Conservation (phyloP, 768 basidiomycete genomes). For the Mrakia gelida region DNA sequence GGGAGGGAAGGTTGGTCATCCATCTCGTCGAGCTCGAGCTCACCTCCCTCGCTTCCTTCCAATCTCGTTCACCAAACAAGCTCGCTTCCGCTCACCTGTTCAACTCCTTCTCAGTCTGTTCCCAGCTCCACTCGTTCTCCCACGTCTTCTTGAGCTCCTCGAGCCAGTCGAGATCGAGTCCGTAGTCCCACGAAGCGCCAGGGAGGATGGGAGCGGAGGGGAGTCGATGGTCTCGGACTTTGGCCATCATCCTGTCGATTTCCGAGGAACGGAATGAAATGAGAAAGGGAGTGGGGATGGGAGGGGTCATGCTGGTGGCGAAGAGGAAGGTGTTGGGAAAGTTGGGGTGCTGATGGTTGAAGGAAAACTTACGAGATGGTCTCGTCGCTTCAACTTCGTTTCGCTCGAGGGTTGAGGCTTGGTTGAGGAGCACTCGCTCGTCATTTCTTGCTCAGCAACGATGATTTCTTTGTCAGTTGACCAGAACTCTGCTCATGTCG, state of each 20-base stretch:
- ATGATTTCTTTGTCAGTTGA: too few relatives aligned
- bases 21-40: neutral
- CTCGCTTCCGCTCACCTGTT: conserved; percentile 9
- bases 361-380: neutral
- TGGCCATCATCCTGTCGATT: conserved; percentile 26
- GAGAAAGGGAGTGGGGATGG: conserved; percentile 22
- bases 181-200: conserved; percentile 11
- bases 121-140: conserved; percentile 35
- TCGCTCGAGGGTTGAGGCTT: neutral
- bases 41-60: neutral
- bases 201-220: conserved; percentile 6
- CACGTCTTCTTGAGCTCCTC: conserved; percentile 22
- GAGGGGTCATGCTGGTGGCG: neutral
- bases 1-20: neutral
- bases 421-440: neutral
- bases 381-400: neutral
- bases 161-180: conserved; percentile 21
- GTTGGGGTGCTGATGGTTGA: neutral
- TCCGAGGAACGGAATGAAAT: conserved; percentile 11
- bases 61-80: neutral
- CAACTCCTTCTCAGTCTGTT: conserved; percentile 31
- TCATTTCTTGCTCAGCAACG: too few relatives aligned
- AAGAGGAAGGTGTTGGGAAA: neutral
- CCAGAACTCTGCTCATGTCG: too few relatives aligned
- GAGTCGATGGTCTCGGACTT: conserved; percentile 17